Evolutionary conservation across 2,329 filamentous ascomycete genomes (phyloP).

Genomic region (Dendrostoma leiphaemia): DNA sequence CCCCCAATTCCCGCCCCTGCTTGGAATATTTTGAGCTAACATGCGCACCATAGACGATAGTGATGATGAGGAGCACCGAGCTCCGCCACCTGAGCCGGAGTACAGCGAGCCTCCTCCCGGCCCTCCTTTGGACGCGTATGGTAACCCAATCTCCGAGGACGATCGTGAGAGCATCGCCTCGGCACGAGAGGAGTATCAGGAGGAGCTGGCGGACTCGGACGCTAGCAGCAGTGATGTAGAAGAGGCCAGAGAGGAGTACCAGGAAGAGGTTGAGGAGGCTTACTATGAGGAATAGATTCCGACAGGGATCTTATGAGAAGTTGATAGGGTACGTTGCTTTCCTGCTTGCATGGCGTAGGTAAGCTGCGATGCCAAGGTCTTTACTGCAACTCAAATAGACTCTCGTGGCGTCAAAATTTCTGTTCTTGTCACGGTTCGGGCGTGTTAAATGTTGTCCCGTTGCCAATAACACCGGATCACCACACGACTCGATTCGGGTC

Average conservation of each 20-base stretch:
- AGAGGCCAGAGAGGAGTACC: constrained; percentile 49
- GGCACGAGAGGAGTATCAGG: constrained; percentile 42
- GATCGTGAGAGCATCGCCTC: constrained; percentile 41
- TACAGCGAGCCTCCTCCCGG: constrained; percentile 32
- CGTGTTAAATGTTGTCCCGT: too few species aligned
- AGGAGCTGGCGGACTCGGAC: constrained; percentile 36
- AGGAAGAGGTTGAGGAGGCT: constrained; percentile 47
- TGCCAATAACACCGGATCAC: too few species aligned
- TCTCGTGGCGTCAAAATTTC: too few species aligned
- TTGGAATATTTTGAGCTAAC: constrained; percentile 19
- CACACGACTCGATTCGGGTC: too few species aligned
- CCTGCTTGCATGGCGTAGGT: too few species aligned
- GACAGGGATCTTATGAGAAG: too few species aligned
- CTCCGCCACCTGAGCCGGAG: constrained; percentile 16
- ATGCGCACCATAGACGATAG: constrained; percentile 23
- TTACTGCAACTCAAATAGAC: too few species aligned
- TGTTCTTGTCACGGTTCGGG: too few species aligned
- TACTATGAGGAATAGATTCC: constrained; percentile 29
- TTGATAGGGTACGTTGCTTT: too few species aligned
- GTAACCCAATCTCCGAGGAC: constrained; percentile 39
- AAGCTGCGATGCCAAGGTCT: too few species aligned
- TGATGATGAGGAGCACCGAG: constrained; percentile 19
- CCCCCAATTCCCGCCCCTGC: not conserved
- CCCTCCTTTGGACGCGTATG: constrained; percentile 38
- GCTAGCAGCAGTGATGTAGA: constrained; percentile 44